These are phyloP conservation scores for Hanseniaspora jakobsenii DNA, from an alignment of 805 yeast species.

Conservation along the genomic window DNA sequence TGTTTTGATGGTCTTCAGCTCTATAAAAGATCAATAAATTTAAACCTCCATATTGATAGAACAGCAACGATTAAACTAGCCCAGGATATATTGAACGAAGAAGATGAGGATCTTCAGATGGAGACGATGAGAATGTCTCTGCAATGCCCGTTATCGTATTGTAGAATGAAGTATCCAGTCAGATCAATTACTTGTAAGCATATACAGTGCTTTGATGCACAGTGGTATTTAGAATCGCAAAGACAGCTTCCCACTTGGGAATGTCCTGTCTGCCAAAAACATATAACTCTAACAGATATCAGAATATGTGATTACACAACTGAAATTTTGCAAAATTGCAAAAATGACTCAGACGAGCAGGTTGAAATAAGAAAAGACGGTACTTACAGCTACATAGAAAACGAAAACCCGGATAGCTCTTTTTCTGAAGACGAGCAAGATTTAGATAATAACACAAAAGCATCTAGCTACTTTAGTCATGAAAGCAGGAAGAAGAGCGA, in stretches of 20 bases:
- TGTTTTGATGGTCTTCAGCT: slow-evolving; percentile 33
- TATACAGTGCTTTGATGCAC: slow-evolving; percentile 78
- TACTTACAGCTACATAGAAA: slow-evolving; percentile 41
- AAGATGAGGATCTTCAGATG: slow-evolving; percentile 61
- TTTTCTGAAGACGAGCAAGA: slow-evolving; percentile 17
- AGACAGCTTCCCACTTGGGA: slow-evolving; percentile 71
- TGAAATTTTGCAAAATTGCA: slow-evolving; percentile 45
- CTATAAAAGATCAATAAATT: slow-evolving; percentile 30
- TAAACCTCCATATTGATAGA: slow-evolving; percentile 41
- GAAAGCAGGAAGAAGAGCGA: slow-evolving; percentile 16
- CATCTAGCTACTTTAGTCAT: slow-evolving; percentile 12
- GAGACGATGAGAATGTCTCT: slow-evolving; percentile 55
- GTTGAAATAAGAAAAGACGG: slow-evolving; percentile 66
- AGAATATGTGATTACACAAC: slow-evolving; percentile 62
- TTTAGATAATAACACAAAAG: background rate
- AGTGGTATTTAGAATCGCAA: slow-evolving; percentile 61
- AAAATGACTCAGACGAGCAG: slow-evolving; percentile 43
- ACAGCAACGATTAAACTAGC: slow-evolving; percentile 42
- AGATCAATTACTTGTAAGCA: slow-evolving; percentile 65
- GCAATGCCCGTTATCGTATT: slow-evolving; percentile 67
- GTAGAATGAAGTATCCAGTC: slow-evolving; percentile 58
- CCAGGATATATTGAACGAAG: slow-evolving; percentile 31
- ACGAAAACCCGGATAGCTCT: slow-evolving; percentile 22
- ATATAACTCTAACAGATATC: slow-evolving; percentile 43
- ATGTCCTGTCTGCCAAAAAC: slow-evolving; percentile 68